These are phyloP conservation scores for Sisymbrium altissimum DNA, from an alignment of 345 rosid genomes.

Conservation along the genomic window DNA sequence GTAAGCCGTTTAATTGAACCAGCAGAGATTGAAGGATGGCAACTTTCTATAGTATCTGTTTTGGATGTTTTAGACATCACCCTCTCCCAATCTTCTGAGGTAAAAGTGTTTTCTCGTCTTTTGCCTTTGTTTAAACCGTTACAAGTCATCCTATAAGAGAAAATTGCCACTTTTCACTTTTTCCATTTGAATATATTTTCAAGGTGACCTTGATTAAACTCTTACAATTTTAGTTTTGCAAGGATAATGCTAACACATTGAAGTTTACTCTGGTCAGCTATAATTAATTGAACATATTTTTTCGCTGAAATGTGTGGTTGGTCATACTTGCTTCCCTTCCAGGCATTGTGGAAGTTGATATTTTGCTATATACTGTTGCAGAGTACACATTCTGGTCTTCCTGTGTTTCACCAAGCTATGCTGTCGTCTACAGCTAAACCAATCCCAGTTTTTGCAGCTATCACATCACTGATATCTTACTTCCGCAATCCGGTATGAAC, in stretches of 20 bases:
- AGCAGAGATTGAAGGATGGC: slow-evolving; percentile 79
- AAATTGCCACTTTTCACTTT: background rate
- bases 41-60: slow-evolving; percentile 69
- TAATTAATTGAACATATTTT: background rate
- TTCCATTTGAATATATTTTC: background rate
- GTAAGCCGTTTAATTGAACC: slow-evolving; percentile 60
- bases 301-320: slow-evolving; percentile 13
- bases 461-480: slow-evolving; percentile 73
- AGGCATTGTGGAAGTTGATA: slow-evolving; percentile 20
- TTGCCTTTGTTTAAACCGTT: slow-evolving; percentile 9
- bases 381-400: slow-evolving; percentile 52
- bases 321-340: background rate
- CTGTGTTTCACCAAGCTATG: slow-evolving; percentile 70
- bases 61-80: slow-evolving; percentile 56
- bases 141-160: background rate
- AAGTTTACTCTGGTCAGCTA: background rate
- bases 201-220: background rate
- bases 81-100: slow-evolving; percentile 68
- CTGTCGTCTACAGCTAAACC: slow-evolving; percentile 71
- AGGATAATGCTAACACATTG: background rate
- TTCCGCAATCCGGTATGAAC: slow-evolving; percentile 56
- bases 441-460: slow-evolving; percentile 68
- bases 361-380: slow-evolving; percentile 38
- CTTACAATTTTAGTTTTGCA: background rate
- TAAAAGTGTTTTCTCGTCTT: slow-evolving; percentile 18